A percentile compares a stretch with the other conserved stretches of the same genome.
These are phyloP conservation scores for Dryas octopetala DNA, from an alignment of 306 rosid species.

Conservation along the genomic window DNA sequence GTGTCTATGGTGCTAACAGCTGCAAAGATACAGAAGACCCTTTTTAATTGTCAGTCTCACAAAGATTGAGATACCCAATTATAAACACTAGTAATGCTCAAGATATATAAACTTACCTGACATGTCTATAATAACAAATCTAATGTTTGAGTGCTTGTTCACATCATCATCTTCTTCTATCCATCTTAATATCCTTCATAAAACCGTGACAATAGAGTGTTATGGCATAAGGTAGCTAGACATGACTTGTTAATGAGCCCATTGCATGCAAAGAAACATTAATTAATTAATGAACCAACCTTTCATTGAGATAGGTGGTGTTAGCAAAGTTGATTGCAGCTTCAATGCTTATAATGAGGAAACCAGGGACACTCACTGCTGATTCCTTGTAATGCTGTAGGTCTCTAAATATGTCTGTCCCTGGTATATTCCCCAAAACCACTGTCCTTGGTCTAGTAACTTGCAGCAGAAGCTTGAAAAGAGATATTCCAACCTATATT, in stretches of 20 bases:
- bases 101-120: constrained; percentile 52
- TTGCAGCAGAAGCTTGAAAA: constrained; percentile 77
- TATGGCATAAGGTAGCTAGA: too few relatives aligned
- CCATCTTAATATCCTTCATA: constrained; percentile 79
- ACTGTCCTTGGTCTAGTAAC: constrained; percentile 85
- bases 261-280: neutral
- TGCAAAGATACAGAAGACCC: constrained; percentile 34
- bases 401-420: constrained; percentile 73
- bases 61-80: neutral
- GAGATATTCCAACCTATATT: constrained; percentile 73
- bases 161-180: constrained; percentile 60
- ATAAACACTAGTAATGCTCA: neutral
- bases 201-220: too few relatives aligned
- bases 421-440: constrained; percentile 77
- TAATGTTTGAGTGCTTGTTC: constrained; percentile 47
- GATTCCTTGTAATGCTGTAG: constrained; percentile 72
- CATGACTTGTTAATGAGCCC: neutral
- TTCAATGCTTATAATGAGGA: constrained; percentile 82
- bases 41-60: neutral
- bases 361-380: constrained; percentile 63
- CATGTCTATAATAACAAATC: constrained; percentile 61
- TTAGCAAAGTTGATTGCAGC: constrained; percentile 95
- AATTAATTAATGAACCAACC: constrained; percentile 39
- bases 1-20: constrained; percentile 89
- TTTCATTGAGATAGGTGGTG: constrained; percentile 79